Evolutionary conservation across 768 basidiomycete genomes (phyloP).

Genomic region (Krasilnikovozyma curviuscula): DNA sequence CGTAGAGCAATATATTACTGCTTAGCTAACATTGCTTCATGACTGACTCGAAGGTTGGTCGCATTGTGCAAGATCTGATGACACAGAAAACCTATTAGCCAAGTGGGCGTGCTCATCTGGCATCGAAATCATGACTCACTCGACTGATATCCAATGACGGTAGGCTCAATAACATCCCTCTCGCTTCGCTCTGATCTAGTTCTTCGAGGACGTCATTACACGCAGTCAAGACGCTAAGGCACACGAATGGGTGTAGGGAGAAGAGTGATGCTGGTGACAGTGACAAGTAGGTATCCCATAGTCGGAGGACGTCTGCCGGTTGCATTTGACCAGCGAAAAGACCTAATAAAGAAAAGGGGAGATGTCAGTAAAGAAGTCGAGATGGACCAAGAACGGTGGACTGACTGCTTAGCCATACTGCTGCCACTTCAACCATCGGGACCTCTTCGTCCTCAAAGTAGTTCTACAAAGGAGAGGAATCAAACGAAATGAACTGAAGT

Average conservation of each 20-base stretch:
- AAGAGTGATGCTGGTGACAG: background rate
- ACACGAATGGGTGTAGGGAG: constrained; percentile 1
- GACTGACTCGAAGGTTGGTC: constrained; percentile 2
- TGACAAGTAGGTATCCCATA: background rate
- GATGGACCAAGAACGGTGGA: no score
- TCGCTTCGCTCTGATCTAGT: constrained; percentile 3
- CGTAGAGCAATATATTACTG: no score
- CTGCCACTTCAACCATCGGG: constrained; percentile 5
- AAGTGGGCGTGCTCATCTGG: background rate
- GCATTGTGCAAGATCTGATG: constrained; percentile 5
- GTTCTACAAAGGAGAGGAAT: background rate
- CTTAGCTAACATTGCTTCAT: no score
- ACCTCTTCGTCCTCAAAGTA: constrained; percentile 7
- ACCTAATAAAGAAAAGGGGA: background rate
- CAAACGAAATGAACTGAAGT: background rate
- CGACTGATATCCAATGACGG: constrained; percentile 2
- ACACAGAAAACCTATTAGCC: background rate
- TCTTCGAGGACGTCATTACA: constrained; percentile 4
- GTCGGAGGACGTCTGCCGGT: background rate
- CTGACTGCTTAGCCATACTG: no score
- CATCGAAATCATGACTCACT: background rate
- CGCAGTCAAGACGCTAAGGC: constrained; percentile 4
- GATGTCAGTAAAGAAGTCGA: no score
- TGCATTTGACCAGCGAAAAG: constrained; percentile 3
- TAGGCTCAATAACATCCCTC: background rate